A percentile compares a stretch with the other conserved stretches of the same genome.
phyloP scores from a whole-genome alignment of 306 rosid species.

The Arachis stenosperma region DNA sequence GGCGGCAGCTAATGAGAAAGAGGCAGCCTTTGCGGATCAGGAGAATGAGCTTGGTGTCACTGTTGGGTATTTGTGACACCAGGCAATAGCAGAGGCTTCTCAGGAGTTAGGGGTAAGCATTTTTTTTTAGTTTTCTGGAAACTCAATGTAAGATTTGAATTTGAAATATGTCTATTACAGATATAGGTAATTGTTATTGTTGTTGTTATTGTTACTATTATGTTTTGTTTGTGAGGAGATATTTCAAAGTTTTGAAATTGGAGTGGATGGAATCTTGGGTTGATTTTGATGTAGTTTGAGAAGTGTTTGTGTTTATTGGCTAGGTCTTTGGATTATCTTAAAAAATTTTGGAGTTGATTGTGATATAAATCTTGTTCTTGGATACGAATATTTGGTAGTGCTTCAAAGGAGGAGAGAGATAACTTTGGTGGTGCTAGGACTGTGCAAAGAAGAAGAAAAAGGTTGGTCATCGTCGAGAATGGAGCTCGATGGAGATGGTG shows the following conservation, averaged over 20 bases:
- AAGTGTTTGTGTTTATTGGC: not conserved
- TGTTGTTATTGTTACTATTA: not conserved
- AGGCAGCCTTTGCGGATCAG: constrained; percentile 93
- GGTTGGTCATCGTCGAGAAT: too few relatives aligned
- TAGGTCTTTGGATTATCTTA: constrained; percentile 8
- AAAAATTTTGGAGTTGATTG: not conserved
- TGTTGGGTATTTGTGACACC: constrained; percentile 79
- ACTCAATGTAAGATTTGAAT: not conserved
- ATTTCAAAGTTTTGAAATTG: constrained; percentile 33
- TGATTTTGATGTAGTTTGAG: constrained; percentile 20
- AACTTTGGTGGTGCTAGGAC: too few relatives aligned
- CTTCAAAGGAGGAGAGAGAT: constrained; percentile 9
- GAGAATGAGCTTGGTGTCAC: constrained; percentile 80
- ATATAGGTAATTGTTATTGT: not conserved
- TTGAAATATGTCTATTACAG: not conserved
- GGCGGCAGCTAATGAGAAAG: not conserved
- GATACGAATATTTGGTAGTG: constrained; percentile 1
- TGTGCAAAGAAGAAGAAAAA: too few relatives aligned
- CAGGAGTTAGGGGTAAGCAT: constrained; percentile 84
- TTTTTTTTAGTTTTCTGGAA: not conserved
- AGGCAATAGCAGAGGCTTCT: constrained; percentile 83
- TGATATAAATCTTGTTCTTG: constrained; percentile 22
- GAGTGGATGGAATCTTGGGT: not conserved
- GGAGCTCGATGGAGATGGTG: too few relatives aligned
- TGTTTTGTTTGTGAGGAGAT: constrained; percentile 21